A percentile compares a stretch with the other conserved stretches of the same genome.
phyloP scores from a whole-genome alignment of 2,329 filamentous ascomycete species.

The Amauroascus niger region DNA sequence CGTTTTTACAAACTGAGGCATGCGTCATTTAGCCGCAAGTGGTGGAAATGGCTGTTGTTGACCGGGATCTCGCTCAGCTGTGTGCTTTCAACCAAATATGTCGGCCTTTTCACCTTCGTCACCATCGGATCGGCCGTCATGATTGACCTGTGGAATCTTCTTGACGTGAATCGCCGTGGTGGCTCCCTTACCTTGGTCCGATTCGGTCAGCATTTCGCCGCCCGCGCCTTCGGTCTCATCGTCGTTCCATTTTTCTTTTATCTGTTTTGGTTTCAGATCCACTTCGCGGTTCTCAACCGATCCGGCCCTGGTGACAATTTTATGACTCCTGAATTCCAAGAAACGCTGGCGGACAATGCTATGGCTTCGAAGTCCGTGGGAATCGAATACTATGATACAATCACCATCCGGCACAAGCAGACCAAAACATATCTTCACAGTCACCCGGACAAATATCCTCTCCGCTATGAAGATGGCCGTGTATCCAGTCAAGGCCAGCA shows the following conservation, averaged over 20 bases:
- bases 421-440: conserved; percentile 95
- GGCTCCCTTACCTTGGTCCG: conserved; percentile 69
- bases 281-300: conserved; percentile 77
- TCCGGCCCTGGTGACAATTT: conserved; percentile 97
- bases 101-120: conserved; percentile 92
- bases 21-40: conserved; percentile 80
- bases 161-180: conserved; percentile 75
- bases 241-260: conserved; percentile 94
- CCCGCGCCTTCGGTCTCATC: conserved; percentile 76
- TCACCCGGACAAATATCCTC: conserved; percentile 76
- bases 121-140: conserved; percentile 89
- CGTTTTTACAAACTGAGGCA: conserved; percentile 96
- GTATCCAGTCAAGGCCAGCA: conserved; percentile 97
- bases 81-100: conserved; percentile 97
- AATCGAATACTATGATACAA: conserved; percentile 81
- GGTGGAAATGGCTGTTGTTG: conserved; percentile 98
- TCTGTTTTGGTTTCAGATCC: conserved; percentile 99
- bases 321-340: conserved; percentile 97
- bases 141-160: conserved; percentile 89
- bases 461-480: conserved; percentile 93
- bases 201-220: conserved; percentile 82
- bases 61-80: conserved; percentile 92
- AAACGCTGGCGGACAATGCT: conserved; percentile 86
- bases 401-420: conserved; percentile 90
- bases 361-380: conserved; percentile 80